Base-by-base conservation (phyloP, 768 basidiomycete genomes). In the Mycena belliarum region DNA sequence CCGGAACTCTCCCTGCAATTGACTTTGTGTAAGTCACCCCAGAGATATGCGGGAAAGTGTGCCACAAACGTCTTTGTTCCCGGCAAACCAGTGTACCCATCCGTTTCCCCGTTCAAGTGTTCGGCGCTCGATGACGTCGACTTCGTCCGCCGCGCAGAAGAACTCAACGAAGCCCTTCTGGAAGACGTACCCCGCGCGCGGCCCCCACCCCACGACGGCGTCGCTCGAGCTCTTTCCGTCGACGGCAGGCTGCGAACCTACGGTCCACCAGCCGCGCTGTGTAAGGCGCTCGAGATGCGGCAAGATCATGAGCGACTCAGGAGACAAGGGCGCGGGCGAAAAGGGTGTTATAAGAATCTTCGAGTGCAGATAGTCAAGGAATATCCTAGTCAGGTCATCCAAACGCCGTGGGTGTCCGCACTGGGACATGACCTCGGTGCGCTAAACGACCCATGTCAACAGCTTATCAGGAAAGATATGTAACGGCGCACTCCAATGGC, bases 131-230 rank as follows among this genome's bases (percentile, higher is more conserved):
- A 95, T 79, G 51, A 66, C 67, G 28, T 82, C 77, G 16, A 92
- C 78, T 50, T 87, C 83, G 29, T 73, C 70, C 63, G 73, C 66
- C 57, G 85, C 85, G 47, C 82, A 93, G 69, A 98, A 98, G 71
- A 98, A 98, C 75, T 99, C 97, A 10, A 98, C 93, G 68, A 98
- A 99, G 15, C 88, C 85, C 75, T 99, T 99, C 74, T 99, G 97
- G 73, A 91, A 99, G 10, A 99, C 92, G 73, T 95, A 96, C 8
- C 97, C 97, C 7, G 86, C 86, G 52, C 79, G 78, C 14, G 97
- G 97, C 3, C 97, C 97, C 89, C 96, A 99, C 6, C 97, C 97
- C 57, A 96, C 84, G 0, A 89, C 74, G 21, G 82, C 76, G 70
- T 98, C 90, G 15, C 82, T 83, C 2, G 92, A 94, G 29, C 73